These are phyloP conservation scores for Exidia glandulosa DNA, from an alignment of 768 basidiomycete species.

Conservation along the genomic window DNA sequence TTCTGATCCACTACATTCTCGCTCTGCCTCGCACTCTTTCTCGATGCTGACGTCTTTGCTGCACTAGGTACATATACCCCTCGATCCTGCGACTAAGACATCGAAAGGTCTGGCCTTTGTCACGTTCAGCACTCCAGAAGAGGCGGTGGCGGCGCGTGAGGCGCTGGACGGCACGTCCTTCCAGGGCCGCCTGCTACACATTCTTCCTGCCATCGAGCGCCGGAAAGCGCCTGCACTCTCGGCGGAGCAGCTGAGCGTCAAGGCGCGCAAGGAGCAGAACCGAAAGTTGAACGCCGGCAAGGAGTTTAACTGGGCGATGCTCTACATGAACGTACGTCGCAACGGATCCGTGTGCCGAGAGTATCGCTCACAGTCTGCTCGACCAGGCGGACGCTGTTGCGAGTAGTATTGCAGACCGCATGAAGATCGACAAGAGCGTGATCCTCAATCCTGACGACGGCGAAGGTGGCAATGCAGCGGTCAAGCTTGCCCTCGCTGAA, in stretches of 20 bases:
- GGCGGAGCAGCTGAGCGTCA: constrained; percentile 41
- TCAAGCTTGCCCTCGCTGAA: constrained; percentile 92
- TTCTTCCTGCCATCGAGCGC: constrained; percentile 68
- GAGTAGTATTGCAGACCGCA: constrained; percentile 78
- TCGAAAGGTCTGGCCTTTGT: constrained; percentile 57
- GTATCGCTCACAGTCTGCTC: neutral
- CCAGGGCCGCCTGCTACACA: constrained; percentile 85
- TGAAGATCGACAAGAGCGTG: constrained; percentile 78
- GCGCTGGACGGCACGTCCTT: constrained; percentile 74
- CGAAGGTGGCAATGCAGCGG: constrained; percentile 41
- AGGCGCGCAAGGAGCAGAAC: constrained; percentile 46
- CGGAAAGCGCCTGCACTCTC: constrained; percentile 28
- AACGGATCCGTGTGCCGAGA: constrained; percentile 7
- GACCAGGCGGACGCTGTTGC: constrained; percentile 87
- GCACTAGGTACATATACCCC: constrained; percentile 44
- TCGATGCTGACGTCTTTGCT: constrained; percentile 4
- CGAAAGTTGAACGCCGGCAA: constrained; percentile 59
- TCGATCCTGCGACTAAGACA: constrained; percentile 34
- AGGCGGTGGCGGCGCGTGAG: constrained; percentile 61
- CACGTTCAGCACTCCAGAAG: constrained; percentile 31
- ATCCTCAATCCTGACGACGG: constrained; percentile 68
- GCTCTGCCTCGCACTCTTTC: neutral
- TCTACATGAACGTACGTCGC: constrained; percentile 91
- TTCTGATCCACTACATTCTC: constrained; percentile 24
- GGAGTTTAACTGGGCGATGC: constrained; percentile 85